phyloP scores from a whole-genome alignment of 345 rosid species.

The Clarkia xantiana region DNA sequence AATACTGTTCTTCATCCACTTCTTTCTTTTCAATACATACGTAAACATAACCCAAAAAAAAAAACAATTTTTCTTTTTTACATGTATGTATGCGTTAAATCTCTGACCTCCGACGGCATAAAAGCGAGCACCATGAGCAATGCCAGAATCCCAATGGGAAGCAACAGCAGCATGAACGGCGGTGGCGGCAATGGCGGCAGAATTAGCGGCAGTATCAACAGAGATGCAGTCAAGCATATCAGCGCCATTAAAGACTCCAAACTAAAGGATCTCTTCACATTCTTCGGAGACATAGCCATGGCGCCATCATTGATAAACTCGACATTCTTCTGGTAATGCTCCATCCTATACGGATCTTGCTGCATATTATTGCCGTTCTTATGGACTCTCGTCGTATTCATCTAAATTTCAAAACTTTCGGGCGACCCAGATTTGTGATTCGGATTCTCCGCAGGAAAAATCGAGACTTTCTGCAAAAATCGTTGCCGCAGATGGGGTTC shows the following conservation, averaged over 20 bases:
- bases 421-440: slow-evolving; percentile 11
- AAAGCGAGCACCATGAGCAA: slow-evolving; percentile 64
- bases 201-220: slow-evolving; percentile 63
- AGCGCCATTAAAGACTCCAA: slow-evolving; percentile 43
- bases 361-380: not conserved
- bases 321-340: not conserved
- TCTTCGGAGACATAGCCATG: not conserved
- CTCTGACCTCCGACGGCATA: slow-evolving; percentile 41
- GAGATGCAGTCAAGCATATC: slow-evolving; percentile 44
- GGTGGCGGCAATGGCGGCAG: slow-evolving; percentile 85
- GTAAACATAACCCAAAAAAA: not conserved
- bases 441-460: too few relatives aligned
- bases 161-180: slow-evolving; percentile 58
- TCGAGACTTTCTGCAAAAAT: too few relatives aligned
- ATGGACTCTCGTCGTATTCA: not conserved
- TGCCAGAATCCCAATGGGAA: slow-evolving; percentile 59
- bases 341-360: not conserved
- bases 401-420: slow-evolving; percentile 17
- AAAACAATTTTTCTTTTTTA: not conserved
- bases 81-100: slow-evolving; percentile 24
- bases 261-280: slow-evolving; percentile 33
- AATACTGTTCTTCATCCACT: too few relatives aligned
- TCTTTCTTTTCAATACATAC: too few relatives aligned
- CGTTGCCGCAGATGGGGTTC: too few relatives aligned
- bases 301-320: slow-evolving; percentile 2